Conservation (phyloP, 441 rosid species). For the Pelargonium citronellum region DNA sequence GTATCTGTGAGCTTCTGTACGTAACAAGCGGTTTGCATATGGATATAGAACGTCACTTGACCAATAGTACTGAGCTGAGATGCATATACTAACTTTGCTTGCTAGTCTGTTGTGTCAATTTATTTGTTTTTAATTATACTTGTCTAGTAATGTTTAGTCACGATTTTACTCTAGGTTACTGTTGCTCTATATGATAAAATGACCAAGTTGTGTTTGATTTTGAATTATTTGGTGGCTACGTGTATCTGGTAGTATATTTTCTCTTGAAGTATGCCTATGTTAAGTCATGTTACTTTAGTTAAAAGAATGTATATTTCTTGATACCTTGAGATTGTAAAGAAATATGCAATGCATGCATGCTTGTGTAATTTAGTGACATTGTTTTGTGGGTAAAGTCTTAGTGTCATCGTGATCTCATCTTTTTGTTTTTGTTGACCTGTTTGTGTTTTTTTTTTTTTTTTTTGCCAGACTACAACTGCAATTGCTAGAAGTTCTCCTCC, state of each 20-base stretch:
- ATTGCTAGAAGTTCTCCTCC: slow-evolving; percentile 63
- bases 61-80: background rate
- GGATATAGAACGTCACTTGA: background rate
- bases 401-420: background rate
- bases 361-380: background rate
- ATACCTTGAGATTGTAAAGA: background rate
- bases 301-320: background rate
- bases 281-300: background rate
- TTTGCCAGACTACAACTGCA: slow-evolving; percentile 40
- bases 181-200: too few species aligned
- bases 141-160: too few species aligned
- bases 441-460: background rate
- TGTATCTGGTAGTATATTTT: background rate
- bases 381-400: too few species aligned
- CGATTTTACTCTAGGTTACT: too few species aligned
- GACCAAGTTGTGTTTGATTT: background rate
- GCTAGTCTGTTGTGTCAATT: background rate
- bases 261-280: background rate
- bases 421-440: slow-evolving; percentile 2
- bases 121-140: too few species aligned
- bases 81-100: background rate
- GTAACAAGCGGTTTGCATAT: background rate
- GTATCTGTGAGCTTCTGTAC: background rate
- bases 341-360: background rate
- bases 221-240: background rate